Base-by-base conservation (phyloP, 2,329 filamentous ascomycete genomes). In the Paraphoma sp. region DNA sequence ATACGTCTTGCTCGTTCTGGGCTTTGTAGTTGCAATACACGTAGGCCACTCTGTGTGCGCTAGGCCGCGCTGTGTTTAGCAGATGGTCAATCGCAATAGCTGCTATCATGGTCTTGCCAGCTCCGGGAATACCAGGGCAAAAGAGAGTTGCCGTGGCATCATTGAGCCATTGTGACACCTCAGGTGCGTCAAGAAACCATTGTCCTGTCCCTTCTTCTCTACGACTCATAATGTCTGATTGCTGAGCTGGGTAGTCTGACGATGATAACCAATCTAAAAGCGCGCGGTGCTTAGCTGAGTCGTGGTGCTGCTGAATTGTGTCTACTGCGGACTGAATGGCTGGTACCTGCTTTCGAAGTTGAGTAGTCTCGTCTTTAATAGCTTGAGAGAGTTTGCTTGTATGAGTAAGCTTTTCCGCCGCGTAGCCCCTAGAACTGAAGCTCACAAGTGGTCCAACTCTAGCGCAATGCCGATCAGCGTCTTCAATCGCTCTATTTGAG, bases 21-120 rank as follows among this genome's bases (percentile, higher is more conserved):
- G 66, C 65, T 16, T 67, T 66, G 56, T 79, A 83, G 50, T 81
- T 79, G 65, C 76, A 82, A 48, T 82, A 86, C 0, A 84, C 14
- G 30, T 80, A 84, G 0, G 77, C 79, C n/a, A 85, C 68, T 0
- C 77, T 77, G 28, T 78, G 45, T 1, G 12, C 0, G 12, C 75
- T 57, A 1, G 66, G 56, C 0, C 53, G n/a, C n/a, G 43, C 14
- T 8, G 28, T 10, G 23, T 30, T 30, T 9, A 31, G 18, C 1
- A 62, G 45, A 48, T 57, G 47, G 28, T 69, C 59, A 14, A 72
- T 59, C n/a, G 57, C 56, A n/a, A 62, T 66, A 3, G 69, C 57
- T 36, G 70, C 58, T 12, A 70, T 58, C 33, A 72, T 62, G 1
- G 70, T 74, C 51, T 74, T 72, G 16, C 70, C 68, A 29, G 68